Conservation (phyloP, 2,329 filamentous ascomycete species). For the Lizonia empirigonia region DNA sequence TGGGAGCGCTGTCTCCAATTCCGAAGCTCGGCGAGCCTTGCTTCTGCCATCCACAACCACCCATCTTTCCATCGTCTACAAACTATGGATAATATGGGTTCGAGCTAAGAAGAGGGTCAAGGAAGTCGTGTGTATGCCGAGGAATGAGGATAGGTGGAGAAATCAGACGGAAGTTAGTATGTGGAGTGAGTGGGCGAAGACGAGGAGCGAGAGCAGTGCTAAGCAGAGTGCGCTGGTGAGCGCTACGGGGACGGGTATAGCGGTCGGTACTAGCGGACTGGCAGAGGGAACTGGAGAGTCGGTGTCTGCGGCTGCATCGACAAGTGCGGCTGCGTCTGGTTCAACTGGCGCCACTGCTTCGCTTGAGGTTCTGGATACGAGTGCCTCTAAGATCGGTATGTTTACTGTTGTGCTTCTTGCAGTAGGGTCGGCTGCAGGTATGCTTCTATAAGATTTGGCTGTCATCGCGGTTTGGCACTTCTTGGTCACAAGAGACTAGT, state of each 20-base stretch:
- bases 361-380: background rate
- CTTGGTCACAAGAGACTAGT: too few relatives aligned
- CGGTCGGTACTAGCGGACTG: background rate
- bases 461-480: too few relatives aligned
- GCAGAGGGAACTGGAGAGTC: background rate
- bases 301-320: background rate
- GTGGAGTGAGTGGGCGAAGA: background rate
- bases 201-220: background rate
- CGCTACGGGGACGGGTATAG: background rate
- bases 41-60: constrained; percentile 5
- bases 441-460: background rate
- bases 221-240: background rate
- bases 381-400: background rate
- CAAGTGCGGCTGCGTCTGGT: background rate
- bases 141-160: background rate
- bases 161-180: background rate
- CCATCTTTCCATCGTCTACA: background rate
- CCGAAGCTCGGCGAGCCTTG: background rate
- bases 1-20: background rate
- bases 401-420: background rate
- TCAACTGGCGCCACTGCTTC: background rate
- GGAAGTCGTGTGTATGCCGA: constrained; percentile 23
- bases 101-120: constrained; percentile 25
- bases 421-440: background rate
- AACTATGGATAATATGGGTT: too few relatives aligned